Evolutionary conservation across 768 basidiomycete species (phyloP), one percentile per base, ranked within the genome.

Genomic region (Phaeotremella skinneri): DNA sequence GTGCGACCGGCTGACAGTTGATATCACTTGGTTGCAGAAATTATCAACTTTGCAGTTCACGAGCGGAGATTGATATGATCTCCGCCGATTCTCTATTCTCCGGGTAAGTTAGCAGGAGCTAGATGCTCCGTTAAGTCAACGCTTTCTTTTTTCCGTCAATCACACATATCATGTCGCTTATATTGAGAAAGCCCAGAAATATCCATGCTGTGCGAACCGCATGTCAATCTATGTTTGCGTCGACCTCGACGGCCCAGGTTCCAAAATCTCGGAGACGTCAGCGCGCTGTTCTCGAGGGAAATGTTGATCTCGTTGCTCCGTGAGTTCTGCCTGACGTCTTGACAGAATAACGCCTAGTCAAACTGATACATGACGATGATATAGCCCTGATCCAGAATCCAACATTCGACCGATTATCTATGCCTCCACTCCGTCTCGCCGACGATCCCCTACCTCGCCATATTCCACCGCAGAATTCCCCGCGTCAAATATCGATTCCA

Each of bases 331-430:
- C 3, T n/a, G 25, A 26, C 11, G 37, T 39, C 37, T 11, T 11
- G 11, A 11, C 37, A 37, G 23, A n/a, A 41, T 34, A 27, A 41
- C 14, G 17, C 25, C 3, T 21, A 39, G 6, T 32, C 32, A n/a
- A 41, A 30, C 53, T 11, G 21, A 49, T 49, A 37, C 59, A n/a
- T 66, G 14, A 62, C 25, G 2, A 4, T 16, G 5, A 32, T 21
- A 20, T 42, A 73, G 72, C 20, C 72, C 72, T 17, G 72, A 74
- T 58, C 69, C 69, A 14, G n/a, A 55, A n/a, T 74, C 72, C 3
- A 71, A 74, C 43, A 67, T 74, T 52, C 65, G 72, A 21, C 72
- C 72, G 0, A 62, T 74, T 26, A 71, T 71, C 7, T 74, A 74
- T 54, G 67, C 65, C 21, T 69, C 65, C 5, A 57, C 54, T n/a